These are phyloP conservation scores for Leucaena leucocephala DNA, from an alignment of 306 rosid species.

Conservation along the genomic window DNA sequence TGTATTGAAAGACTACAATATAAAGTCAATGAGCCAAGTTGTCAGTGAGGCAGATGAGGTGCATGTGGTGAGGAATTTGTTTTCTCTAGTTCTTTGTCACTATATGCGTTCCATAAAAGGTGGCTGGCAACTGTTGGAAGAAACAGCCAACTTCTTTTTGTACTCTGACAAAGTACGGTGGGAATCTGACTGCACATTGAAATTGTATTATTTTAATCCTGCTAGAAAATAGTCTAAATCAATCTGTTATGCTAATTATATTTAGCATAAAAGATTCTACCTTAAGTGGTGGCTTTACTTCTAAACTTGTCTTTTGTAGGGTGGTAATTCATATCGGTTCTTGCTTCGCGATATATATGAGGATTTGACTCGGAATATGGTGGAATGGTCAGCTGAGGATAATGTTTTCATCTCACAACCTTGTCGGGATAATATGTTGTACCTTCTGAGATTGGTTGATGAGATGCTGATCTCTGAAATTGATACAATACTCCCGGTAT, in stretches of 20 bases:
- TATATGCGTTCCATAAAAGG: slow-evolving; percentile 80
- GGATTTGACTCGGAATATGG: slow-evolving; percentile 70
- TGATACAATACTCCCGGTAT: slow-evolving; percentile 86
- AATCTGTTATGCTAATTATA: slow-evolving; percentile 22
- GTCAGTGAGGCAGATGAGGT: slow-evolving; percentile 59
- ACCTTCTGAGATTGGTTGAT: slow-evolving; percentile 82
- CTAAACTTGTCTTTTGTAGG: slow-evolving; percentile 53
- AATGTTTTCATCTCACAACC: slow-evolving; percentile 82
- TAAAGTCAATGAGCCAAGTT: slow-evolving; percentile 48
- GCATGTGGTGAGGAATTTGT: slow-evolving; percentile 65
- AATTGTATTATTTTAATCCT: slow-evolving; percentile 28
- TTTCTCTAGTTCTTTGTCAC: slow-evolving; percentile 81
- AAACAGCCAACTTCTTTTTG: slow-evolving; percentile 76
- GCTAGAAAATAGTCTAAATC: slow-evolving; percentile 28
- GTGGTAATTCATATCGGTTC: slow-evolving; percentile 48
- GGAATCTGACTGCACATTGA: slow-evolving; percentile 34
- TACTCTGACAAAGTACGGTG: slow-evolving; percentile 71
- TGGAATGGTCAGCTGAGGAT: slow-evolving; percentile 77
- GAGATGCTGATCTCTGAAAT: slow-evolving; percentile 86
- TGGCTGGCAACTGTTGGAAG: slow-evolving; percentile 98
- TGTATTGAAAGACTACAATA: slow-evolving; percentile 61
- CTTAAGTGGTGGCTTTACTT: slow-evolving; percentile 34
- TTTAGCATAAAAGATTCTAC: slow-evolving; percentile 2
- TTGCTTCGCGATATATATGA: slow-evolving; percentile 83
- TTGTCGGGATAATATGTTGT: slow-evolving; percentile 89